A percentile compares a stretch with the other conserved stretches of the same genome.
phyloP scores from a whole-genome alignment of 805 yeast genomes.

The Teunomyces panamensis region DNA sequence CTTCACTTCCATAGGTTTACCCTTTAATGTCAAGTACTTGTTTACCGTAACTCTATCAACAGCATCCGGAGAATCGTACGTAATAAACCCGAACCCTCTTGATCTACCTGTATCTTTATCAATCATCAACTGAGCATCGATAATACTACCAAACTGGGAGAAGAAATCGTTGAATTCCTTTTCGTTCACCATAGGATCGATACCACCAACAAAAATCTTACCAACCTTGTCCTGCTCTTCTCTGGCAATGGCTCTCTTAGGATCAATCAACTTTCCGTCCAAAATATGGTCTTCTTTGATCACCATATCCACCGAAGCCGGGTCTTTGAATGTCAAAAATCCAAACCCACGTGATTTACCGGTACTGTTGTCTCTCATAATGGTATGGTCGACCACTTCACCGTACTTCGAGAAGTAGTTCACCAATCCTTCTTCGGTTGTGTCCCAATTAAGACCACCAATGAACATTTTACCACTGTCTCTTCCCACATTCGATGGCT shows the following conservation, averaged over 20 bases:
- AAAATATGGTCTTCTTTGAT: constrained; percentile 81
- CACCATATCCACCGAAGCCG: constrained; percentile 83
- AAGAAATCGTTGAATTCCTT: constrained; percentile 84
- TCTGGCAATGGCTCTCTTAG: constrained; percentile 94
- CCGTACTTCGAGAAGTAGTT: constrained; percentile 87
- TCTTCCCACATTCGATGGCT: constrained; percentile 32
- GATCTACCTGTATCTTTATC: constrained; percentile 97
- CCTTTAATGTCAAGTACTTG: constrained; percentile 79
- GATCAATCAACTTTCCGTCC: constrained; percentile 96
- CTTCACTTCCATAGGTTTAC: constrained; percentile 80
- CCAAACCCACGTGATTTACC: constrained; percentile 96
- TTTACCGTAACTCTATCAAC: constrained; percentile 85
- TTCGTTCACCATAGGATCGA: constrained; percentile 90
- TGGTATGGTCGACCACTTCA: constrained; percentile 80
- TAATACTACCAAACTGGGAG: constrained; percentile 82
- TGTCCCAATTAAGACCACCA: constrained; percentile 98
- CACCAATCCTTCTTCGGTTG: constrained; percentile 81
- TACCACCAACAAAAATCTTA: constrained; percentile 96
- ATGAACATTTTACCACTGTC: constrained; percentile 91
- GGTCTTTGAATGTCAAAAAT: constrained; percentile 78
- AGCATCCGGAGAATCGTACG: constrained; percentile 92
- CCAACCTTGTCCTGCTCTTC: constrained; percentile 97
- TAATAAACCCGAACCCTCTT: constrained; percentile 95
- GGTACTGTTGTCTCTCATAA: constrained; percentile 85
- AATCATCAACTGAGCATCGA: constrained; percentile 95